Conservation (phyloP, 768 basidiomycete genomes). For the Termitomyces sp. region DNA sequence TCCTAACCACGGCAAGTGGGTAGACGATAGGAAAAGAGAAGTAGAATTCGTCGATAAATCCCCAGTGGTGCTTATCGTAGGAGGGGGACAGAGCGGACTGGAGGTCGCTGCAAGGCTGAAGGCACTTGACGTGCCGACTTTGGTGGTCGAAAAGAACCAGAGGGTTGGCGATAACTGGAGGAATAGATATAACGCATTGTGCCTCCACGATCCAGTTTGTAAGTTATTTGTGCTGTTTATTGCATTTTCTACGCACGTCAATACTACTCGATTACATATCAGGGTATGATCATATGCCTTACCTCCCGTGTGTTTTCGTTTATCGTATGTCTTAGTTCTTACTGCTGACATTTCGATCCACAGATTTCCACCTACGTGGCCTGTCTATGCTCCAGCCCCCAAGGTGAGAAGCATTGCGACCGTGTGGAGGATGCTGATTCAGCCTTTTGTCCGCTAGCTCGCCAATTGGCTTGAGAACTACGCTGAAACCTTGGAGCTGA, state of each 20-base stretch:
- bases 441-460: conserved; percentile 30
- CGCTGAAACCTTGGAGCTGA: conserved; percentile 56
- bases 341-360: neutral
- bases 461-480: conserved; percentile 70
- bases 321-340: neutral
- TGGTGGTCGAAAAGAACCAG: conserved; percentile 61
- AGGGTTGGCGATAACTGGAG: conserved; percentile 67
- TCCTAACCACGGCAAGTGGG: conserved; percentile 57
- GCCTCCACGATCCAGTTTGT: conserved; percentile 68
- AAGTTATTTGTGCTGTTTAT: conserved; percentile 24
- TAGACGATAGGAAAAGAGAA: conserved; percentile 38
- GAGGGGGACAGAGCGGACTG: conserved; percentile 68
- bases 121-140: conserved; percentile 40
- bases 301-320: conserved; percentile 28
- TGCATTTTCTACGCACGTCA: neutral
- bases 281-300: conserved; percentile 60
- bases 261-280: neutral
- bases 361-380: conserved; percentile 61
- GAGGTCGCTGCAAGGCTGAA: conserved; percentile 60
- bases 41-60: conserved; percentile 41
- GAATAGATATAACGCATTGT: conserved; percentile 61
- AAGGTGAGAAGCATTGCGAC: conserved; percentile 29
- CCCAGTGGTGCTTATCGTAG: conserved; percentile 52
- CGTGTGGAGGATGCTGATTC: neutral
- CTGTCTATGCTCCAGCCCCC: conserved; percentile 51